A percentile compares a stretch with the other conserved stretches of the same genome.
These are phyloP conservation scores for Hypoxylon sp. DNA, from an alignment of 2,329 filamentous ascomycete genomes.

Conservation along the genomic window DNA sequence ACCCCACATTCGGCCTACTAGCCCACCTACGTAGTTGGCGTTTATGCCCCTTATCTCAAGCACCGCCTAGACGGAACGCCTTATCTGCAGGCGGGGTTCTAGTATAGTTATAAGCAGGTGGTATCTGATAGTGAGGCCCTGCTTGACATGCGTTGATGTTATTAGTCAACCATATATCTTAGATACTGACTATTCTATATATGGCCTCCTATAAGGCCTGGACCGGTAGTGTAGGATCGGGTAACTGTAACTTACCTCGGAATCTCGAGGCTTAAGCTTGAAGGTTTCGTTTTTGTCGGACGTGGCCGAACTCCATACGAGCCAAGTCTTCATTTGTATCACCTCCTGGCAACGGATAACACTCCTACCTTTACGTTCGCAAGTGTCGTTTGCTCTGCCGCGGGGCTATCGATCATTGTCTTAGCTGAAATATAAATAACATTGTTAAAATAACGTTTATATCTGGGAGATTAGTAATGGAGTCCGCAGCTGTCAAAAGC, in stretches of 20 bases:
- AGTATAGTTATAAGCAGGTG: constrained; percentile 13
- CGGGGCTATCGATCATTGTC: not conserved
- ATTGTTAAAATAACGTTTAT: not conserved
- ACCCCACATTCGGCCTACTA: constrained; percentile 29
- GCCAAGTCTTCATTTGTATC: not conserved
- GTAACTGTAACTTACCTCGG: not conserved
- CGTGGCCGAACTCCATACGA: constrained; percentile 13
- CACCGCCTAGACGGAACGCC: constrained; percentile 14
- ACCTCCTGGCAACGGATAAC: not conserved
- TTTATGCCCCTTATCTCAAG: constrained; percentile 26
- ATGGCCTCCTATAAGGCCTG: constrained; percentile 4
- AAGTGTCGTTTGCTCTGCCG: not conserved
- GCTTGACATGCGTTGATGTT: constrained; percentile 8
- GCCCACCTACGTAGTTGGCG: not conserved
- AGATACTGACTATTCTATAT: not conserved
- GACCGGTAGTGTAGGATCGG: not conserved
- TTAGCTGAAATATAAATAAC: not conserved
- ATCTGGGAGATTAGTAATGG: constrained; percentile 46
- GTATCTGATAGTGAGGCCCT: constrained; percentile 5
- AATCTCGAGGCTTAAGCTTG: constrained; percentile 4
- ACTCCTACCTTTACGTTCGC: not conserved
- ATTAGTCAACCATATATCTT: constrained; percentile 25
- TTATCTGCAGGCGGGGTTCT: constrained; percentile 33
- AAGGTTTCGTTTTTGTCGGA: constrained; percentile 17
- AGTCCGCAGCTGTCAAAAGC: constrained; percentile 60